Conservation (phyloP, 441 rosid genomes). For the Adansonia gregorii region DNA sequence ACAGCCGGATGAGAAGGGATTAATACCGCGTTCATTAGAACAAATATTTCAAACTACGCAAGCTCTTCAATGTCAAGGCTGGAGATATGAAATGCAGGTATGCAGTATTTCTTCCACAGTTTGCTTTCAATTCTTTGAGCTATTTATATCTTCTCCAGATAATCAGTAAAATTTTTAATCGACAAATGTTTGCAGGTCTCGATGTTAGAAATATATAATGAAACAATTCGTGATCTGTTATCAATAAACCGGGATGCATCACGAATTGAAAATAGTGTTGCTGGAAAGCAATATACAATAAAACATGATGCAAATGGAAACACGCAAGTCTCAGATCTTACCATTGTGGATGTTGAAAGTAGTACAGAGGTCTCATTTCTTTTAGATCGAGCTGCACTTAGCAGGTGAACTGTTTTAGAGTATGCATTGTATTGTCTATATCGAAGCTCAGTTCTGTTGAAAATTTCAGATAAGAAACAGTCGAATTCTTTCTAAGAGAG, state of each 20-base stretch:
- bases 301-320: conserved; percentile 87
- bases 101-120: neutral
- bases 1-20: conserved; percentile 68
- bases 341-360: conserved; percentile 85
- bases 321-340: conserved; percentile 81
- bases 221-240: conserved; percentile 86
- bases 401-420: conserved; percentile 54
- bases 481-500: neutral
- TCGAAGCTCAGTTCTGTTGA: neutral
- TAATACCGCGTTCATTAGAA: conserved; percentile 89
- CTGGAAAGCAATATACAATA: conserved; percentile 80
- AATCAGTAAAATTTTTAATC: neutral
- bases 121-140: neutral
- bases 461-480: neutral
- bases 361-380: conserved; percentile 78
- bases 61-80: conserved; percentile 78
- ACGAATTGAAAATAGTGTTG: conserved; percentile 34
- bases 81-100: conserved; percentile 96
- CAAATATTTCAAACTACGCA: conserved; percentile 88
- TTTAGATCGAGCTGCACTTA: conserved; percentile 82
- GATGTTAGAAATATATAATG: conserved; percentile 98
- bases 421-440: neutral
- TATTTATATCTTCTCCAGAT: neutral
- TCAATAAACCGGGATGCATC: conserved; percentile 52
- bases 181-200: conserved; percentile 58